phyloP scores from a whole-genome alignment of 495 filamentous ascomycete species.

The Darksidea phi region DNA sequence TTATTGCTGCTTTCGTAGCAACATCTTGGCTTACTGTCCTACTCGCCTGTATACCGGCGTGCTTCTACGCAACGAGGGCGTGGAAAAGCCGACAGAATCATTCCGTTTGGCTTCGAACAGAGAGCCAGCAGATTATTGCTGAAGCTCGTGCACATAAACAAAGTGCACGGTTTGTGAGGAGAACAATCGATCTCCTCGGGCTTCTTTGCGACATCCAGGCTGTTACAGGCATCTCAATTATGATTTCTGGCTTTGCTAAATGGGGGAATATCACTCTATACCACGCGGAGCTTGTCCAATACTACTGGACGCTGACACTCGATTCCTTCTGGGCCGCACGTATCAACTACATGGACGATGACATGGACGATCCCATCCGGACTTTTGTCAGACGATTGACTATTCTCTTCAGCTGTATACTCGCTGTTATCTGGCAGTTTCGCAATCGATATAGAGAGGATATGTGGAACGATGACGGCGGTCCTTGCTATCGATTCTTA shows the following conservation, averaged over 20 bases:
- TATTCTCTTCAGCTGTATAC: neutral
- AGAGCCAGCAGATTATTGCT: too few relatives aligned
- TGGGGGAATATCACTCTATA: neutral
- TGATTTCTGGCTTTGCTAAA: neutral
- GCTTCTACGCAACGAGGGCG: too few relatives aligned
- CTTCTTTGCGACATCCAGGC: neutral
- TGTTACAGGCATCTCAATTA: neutral
- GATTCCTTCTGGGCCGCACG: neutral
- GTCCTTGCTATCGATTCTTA: neutral
- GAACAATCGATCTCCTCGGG: neutral
- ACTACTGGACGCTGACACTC: neutral
- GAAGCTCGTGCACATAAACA: too few relatives aligned
- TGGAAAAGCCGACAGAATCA: too few relatives aligned
- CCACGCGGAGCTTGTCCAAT: neutral
- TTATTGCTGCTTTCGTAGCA: too few relatives aligned
- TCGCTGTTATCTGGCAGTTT: neutral
- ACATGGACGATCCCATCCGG: neutral
- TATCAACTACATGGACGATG: neutral
- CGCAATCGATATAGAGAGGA: too few relatives aligned
- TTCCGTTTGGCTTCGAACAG: too few relatives aligned
- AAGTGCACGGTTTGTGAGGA: too few relatives aligned
- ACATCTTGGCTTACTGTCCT: too few relatives aligned
- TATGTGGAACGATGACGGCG: neutral
- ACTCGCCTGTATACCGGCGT: too few relatives aligned
- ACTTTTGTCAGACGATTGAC: neutral